Percentiles rank a stretch among this genome's conserved stretches.
Conservation (phyloP, 108 stramenopile genomes). For the Cyclotella kingstonii region DNA sequence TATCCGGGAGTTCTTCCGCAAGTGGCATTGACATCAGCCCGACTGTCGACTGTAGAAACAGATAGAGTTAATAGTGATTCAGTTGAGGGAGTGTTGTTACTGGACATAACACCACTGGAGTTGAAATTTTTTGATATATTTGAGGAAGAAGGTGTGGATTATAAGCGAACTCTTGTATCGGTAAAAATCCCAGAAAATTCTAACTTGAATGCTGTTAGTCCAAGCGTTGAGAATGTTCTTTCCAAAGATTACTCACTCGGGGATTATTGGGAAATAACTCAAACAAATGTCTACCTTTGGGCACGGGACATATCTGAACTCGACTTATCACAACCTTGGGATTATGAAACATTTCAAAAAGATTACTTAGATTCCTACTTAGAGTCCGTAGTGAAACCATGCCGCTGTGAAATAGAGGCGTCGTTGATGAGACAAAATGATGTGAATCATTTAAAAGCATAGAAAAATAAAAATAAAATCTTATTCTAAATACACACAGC, state of each 20-base stretch:
- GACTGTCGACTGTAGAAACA: neutral
- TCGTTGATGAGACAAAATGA: too few species aligned
- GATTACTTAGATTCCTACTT: slow-evolving; percentile 54
- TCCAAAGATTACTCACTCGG: neutral
- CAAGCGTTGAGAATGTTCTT: neutral
- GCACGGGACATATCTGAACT: slow-evolving; percentile 27
- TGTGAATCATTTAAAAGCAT: too few species aligned
- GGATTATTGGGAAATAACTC: neutral
- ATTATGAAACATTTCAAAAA: slow-evolving; percentile 42
- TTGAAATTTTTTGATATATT: slow-evolving; percentile 62
- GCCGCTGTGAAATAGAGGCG: slow-evolving; percentile 45
- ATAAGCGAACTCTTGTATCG: slow-evolving; percentile 38
- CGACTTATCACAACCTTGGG: slow-evolving; percentile 47
- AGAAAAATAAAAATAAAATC: too few species aligned
- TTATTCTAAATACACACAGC: too few species aligned
- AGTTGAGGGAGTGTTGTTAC: slow-evolving; percentile 46
- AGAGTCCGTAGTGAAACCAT: slow-evolving; percentile 49
- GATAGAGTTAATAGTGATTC: neutral
- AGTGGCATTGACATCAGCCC: neutral
- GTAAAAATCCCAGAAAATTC: slow-evolving; percentile 25
- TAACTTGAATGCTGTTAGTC: neutral
- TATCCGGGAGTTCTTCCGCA: slow-evolving; percentile 56
- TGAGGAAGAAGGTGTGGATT: slow-evolving; percentile 60
- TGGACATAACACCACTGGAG: slow-evolving; percentile 42
- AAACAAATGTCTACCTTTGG: slow-evolving; percentile 60